Conservation (phyloP, 495 filamentous ascomycete species). For the Daldinia vernicosa region DNA sequence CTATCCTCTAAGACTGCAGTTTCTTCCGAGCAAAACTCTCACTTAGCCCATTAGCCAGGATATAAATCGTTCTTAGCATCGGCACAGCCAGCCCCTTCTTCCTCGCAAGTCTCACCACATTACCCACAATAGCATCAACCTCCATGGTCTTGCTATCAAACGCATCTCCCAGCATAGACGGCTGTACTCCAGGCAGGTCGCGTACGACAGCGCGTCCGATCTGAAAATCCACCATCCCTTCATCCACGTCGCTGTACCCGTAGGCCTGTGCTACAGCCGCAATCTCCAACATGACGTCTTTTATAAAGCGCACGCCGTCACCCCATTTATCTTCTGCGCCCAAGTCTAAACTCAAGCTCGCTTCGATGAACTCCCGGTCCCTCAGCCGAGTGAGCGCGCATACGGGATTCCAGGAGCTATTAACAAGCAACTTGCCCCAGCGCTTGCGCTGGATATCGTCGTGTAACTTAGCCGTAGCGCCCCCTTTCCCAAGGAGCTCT, state of each 20-base stretch:
- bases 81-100: conserved; percentile 53
- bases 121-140: conserved; percentile 64
- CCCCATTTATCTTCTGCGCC: conserved; percentile 3
- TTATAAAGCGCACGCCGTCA: conserved; percentile 48
- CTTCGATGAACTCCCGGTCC: conserved; percentile 55
- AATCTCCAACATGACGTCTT: conserved; percentile 62
- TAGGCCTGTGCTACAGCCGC: conserved; percentile 54
- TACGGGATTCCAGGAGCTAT: conserved; percentile 62
- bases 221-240: conserved; percentile 50
- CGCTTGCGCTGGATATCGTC: conserved; percentile 61
- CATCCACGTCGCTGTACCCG: conserved; percentile 53
- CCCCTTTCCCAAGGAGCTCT: conserved; percentile 49
- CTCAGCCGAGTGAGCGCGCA: conserved; percentile 58
- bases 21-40: conserved; percentile 35
- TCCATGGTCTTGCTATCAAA: conserved; percentile 53
- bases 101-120: conserved; percentile 55
- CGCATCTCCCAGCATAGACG: conserved; percentile 61
- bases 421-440: conserved; percentile 63
- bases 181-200: conserved; percentile 48
- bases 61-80: conserved; percentile 57
- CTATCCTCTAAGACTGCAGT: background rate
- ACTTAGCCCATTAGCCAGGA: conserved; percentile 45
- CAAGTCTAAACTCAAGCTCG: conserved; percentile 25
- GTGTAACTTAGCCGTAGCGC: conserved; percentile 50
- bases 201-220: conserved; percentile 49